These are phyloP conservation scores for Tarenaya hassleriana DNA, from an alignment of 345 rosid species.

Conservation along the genomic window DNA sequence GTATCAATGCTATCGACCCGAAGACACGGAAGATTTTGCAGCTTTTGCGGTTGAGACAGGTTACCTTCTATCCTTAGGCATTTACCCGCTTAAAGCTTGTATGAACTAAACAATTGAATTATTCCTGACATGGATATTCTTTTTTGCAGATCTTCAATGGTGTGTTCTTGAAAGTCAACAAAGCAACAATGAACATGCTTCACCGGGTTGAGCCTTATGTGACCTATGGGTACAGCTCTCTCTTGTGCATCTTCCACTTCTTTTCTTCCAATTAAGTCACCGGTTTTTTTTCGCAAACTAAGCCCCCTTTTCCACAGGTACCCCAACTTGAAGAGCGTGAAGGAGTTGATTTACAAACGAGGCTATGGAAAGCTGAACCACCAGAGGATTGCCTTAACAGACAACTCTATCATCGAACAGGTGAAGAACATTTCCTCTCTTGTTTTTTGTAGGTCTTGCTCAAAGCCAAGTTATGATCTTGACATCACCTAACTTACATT, in stretches of 20 bases:
- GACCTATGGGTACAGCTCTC: constrained; percentile 77
- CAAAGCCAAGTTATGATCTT: background rate
- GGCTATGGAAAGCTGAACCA: constrained; percentile 63
- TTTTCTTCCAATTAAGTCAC: background rate
- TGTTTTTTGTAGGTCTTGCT: background rate
- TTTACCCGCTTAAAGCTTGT: background rate
- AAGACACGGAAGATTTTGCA: constrained; percentile 36
- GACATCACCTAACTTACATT: no score
- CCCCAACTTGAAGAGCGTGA: constrained; percentile 68
- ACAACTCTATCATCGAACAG: constrained; percentile 62
- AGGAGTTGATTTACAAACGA: constrained; percentile 64
- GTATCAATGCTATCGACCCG: constrained; percentile 78
- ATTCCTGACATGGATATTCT: background rate
- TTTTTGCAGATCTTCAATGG: constrained; percentile 57
- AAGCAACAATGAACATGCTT: constrained; percentile 48
- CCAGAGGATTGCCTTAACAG: constrained; percentile 49
- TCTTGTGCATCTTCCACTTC: no score
- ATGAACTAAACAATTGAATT: background rate
- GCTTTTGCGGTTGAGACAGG: constrained; percentile 80
- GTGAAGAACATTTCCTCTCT: constrained; percentile 19
- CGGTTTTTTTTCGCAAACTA: background rate
- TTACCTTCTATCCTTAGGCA: constrained; percentile 14
- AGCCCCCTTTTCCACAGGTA: constrained; percentile 27
- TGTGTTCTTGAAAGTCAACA: constrained; percentile 59
- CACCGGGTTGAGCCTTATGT: constrained; percentile 79